These are phyloP conservation scores for Leccinum aurantiacum DNA, from an alignment of 768 basidiomycete species.

Conservation along the genomic window DNA sequence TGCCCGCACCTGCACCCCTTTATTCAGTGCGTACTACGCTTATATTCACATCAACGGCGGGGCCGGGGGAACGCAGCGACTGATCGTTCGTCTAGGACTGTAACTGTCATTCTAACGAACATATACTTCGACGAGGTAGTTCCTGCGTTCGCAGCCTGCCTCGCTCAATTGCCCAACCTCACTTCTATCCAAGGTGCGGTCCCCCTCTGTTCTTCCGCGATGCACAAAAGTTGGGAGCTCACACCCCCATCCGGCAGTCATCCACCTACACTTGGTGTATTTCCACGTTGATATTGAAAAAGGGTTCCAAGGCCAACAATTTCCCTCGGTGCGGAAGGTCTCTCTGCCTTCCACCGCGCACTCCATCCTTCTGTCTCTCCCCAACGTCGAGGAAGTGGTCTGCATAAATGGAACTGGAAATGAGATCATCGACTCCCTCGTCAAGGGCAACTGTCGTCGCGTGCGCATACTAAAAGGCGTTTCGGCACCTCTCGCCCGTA, in stretches of 20 bases:
- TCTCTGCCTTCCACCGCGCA: slow-evolving; percentile 6
- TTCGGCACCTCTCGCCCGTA: slow-evolving; percentile 1
- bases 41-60: background rate
- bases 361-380: slow-evolving; percentile 12
- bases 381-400: slow-evolving; percentile 9
- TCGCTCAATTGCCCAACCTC: slow-evolving; percentile 8
- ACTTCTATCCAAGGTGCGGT: slow-evolving; percentile 9
- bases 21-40: slow-evolving; percentile 4
- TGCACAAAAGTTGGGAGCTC: background rate
- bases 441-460: slow-evolving; percentile 5
- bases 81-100: background rate
- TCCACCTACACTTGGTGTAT: background rate
- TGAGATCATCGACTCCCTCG: slow-evolving; percentile 6
- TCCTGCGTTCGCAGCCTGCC: slow-evolving; percentile 9
- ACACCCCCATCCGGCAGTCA: background rate
- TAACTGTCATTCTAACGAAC: background rate
- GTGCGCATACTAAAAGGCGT: slow-evolving; percentile 12
- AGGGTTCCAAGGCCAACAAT: slow-evolving; percentile 9
- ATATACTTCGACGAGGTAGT: slow-evolving; percentile 1
- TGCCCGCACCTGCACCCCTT: slow-evolving; percentile 5
- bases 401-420: slow-evolving; percentile 11
- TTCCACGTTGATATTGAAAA: slow-evolving; percentile 3
- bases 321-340: slow-evolving; percentile 12
- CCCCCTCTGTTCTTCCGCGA: background rate
- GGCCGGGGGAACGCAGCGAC: background rate